Evolutionary conservation across 306 rosid species (phyloP), one percentile per base, ranked within the genome.

Genomic region (Styphnolobium japonicum): DNA sequence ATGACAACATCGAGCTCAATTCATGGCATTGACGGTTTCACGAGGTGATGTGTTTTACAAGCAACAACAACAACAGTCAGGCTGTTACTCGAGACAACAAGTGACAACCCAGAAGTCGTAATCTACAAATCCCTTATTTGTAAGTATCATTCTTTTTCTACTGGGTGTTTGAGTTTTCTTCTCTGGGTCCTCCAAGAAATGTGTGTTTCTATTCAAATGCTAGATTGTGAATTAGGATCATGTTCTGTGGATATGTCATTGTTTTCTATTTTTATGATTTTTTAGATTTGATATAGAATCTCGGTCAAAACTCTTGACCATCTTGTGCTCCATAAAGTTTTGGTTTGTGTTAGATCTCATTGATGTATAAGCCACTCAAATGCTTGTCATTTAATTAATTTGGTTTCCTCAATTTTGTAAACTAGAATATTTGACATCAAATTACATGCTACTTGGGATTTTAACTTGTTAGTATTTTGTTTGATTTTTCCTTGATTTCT

Each of bases 271-370:
- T 10, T 51, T 33, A 29, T 46, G 11, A n/a, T n/a, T n/a, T 0
- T 55, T 56, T 16, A 45, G 2, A 6, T 64, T 23, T 77, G 57
- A 31, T 61, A 10, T 46, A 46, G 36, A 57, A 67, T 67, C 39
- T 81, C 75, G 51, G 22, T 79, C 18, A 4, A 55, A 2, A 12
- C 66, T 53, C 22, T 64, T 31, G n/a, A n/a, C n/a, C n/a, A n/a
- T n/a, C n/a, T n/a, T n/a, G n/a, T n/a, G n/a, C 40, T 27, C 23
- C 23, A 8, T 67, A 64, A 67, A 0, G 21, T 10, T 83, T 31
- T 79, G 52, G 16, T 61, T 16, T 46, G 21, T 65, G 82, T 31
- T 85, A 83, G 92, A 86, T 88, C 94, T 81, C 48, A 85, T n/a
- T 69, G 81, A 5, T 36, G 21, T 34, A 42, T 43, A 22, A 65